A percentile compares a stretch with the other conserved stretches of the same genome.
Conservation (phyloP, 306 rosid species). For the Senna siamea region DNA sequence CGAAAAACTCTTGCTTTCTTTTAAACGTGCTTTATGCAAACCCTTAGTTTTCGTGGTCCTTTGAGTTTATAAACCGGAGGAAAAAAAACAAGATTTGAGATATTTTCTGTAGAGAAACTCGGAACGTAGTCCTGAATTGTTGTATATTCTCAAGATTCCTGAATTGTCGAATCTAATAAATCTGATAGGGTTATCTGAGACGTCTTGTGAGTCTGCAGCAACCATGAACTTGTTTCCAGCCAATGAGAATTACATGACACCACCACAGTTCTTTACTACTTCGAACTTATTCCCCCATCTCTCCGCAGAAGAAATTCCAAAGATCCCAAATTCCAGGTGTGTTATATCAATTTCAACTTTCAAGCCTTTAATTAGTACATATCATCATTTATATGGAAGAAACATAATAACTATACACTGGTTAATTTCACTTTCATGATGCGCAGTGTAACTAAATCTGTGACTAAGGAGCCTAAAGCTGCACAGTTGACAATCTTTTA, state of each 20-base stretch:
- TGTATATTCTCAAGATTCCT: too few relatives aligned
- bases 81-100: background rate
- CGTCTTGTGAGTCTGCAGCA: slow-evolving; percentile 33
- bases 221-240: slow-evolving; percentile 51
- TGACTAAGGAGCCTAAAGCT: slow-evolving; percentile 42
- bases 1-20: background rate
- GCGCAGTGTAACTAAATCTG: too few relatives aligned
- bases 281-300: slow-evolving; percentile 29
- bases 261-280: slow-evolving; percentile 20
- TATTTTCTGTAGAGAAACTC: background rate
- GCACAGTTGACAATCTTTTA: slow-evolving; percentile 85
- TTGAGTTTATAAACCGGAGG: background rate
- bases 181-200: slow-evolving; percentile 46
- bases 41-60: background rate
- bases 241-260: slow-evolving; percentile 30
- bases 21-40: background rate
- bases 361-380: background rate
- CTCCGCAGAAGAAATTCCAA: slow-evolving; percentile 27
- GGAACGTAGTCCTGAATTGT: background rate
- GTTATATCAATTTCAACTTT: background rate
- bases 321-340: slow-evolving; percentile 30
- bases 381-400: background rate
- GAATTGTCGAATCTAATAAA: background rate
- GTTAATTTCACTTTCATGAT: background rate
- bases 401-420: background rate